Percentiles rank a stretch among this genome's conserved stretches.
Conservation (phyloP, 306 rosid species). For the Vigna trinervia region DNA sequence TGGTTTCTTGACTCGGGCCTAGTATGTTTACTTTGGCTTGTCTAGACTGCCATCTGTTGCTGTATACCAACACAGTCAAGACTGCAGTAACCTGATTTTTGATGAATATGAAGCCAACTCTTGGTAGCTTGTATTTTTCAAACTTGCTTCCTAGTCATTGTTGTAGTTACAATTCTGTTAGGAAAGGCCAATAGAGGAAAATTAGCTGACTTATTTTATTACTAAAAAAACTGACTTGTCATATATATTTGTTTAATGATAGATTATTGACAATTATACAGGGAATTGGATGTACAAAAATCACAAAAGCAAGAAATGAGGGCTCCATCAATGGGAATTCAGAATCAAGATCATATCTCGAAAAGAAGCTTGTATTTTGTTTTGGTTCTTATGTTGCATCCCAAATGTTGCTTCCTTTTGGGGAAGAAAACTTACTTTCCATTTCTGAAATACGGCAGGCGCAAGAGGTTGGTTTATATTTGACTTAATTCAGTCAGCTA, state of each 20-base stretch:
- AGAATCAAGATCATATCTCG: slow-evolving; percentile 96
- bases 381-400: slow-evolving; percentile 92
- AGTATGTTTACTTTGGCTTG: too few relatives aligned
- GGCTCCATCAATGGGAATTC: slow-evolving; percentile 69
- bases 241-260: slow-evolving; percentile 37
- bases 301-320: slow-evolving; percentile 74
- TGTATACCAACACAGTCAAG: background rate
- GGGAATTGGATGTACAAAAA: slow-evolving; percentile 99
- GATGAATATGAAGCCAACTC: background rate
- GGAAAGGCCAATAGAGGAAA: slow-evolving; percentile 32
- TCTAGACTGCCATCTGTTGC: too few relatives aligned
- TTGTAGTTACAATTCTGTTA: slow-evolving; percentile 29
- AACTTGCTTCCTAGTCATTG: background rate
- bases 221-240: slow-evolving; percentile 24
- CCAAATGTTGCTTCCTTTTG: slow-evolving; percentile 93
- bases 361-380: slow-evolving; percentile 95
- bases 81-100: slow-evolving; percentile 13
- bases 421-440: slow-evolving; percentile 91
- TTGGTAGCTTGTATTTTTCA: background rate
- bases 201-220: slow-evolving; percentile 12
- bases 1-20: too few relatives aligned
- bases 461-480: slow-evolving; percentile 76
- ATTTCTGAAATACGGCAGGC: slow-evolving; percentile 83
- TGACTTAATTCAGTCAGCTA: slow-evolving; percentile 28
- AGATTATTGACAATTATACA: slow-evolving; percentile 47